These are phyloP conservation scores for Malassezia caprae DNA, from an alignment of 1,284 basidiomycete species.

Conservation along the genomic window DNA sequence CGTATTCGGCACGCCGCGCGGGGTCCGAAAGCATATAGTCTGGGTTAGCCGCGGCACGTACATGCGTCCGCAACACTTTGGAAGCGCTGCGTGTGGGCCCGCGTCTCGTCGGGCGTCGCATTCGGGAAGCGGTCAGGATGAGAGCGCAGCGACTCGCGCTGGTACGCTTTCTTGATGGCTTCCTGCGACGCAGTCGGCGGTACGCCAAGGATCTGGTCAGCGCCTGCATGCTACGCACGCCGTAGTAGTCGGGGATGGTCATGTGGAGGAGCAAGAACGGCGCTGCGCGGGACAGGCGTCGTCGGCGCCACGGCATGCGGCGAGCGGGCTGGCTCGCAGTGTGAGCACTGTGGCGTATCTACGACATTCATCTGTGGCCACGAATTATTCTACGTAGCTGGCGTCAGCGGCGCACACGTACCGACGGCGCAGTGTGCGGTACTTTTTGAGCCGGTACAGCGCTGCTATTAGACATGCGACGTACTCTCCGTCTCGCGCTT, in stretches of 20 bases:
- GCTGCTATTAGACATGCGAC: conserved; percentile 3
- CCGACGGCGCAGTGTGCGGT: conserved; percentile 35
- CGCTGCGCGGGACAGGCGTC: background rate
- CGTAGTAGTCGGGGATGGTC: conserved; percentile 15
- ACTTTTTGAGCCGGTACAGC: conserved; percentile 44
- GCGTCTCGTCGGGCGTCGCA: conserved; percentile 62
- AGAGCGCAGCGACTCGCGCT: conserved; percentile 63
- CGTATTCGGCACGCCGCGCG: conserved; percentile 65
- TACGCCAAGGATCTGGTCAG: conserved; percentile 47
- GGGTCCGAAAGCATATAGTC: conserved; percentile 82
- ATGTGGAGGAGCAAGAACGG: background rate
- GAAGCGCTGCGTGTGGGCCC: conserved; percentile 52
- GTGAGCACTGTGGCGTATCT: background rate
- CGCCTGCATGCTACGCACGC: background rate
- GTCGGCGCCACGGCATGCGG: no score
- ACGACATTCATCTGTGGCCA: background rate
- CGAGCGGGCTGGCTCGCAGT: background rate
- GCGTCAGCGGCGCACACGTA: conserved; percentile 16
- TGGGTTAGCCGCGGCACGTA: conserved; percentile 12
- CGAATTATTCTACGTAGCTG: background rate
- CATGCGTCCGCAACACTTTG: conserved; percentile 74
- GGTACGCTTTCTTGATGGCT: conserved; percentile 70
- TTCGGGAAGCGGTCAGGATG: conserved; percentile 81
- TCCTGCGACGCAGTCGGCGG: conserved; percentile 58
- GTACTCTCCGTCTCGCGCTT: conserved; percentile 38